Evolutionary conservation across 129 eudicot genomes (phyloP).

Genomic region (Flaveria bidentis): DNA sequence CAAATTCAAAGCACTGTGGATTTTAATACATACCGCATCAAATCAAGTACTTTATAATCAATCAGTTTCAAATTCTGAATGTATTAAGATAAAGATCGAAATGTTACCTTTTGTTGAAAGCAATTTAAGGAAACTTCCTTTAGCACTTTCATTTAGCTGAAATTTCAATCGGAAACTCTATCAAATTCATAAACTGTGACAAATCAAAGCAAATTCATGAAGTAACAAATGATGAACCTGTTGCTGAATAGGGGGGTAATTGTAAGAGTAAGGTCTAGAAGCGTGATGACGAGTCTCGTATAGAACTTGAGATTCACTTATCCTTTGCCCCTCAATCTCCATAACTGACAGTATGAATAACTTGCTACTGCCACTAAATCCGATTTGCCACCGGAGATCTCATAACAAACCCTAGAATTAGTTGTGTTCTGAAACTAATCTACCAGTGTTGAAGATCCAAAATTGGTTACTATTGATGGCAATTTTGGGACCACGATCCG

Average conservation of each 20-base stretch:
- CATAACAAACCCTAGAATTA: too few relatives aligned
- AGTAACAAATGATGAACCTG: slow-evolving; percentile 43
- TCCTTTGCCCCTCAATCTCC: slow-evolving; percentile 27
- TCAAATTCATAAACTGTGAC: neutral
- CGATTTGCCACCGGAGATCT: too few relatives aligned
- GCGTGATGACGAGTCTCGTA: slow-evolving; percentile 75
- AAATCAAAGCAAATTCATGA: slow-evolving; percentile 13
- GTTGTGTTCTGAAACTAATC: too few relatives aligned
- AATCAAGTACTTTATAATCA: neutral
- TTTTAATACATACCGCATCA: neutral
- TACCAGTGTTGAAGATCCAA: too few relatives aligned
- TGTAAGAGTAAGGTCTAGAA: slow-evolving; percentile 58
- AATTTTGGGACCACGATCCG: too few relatives aligned
- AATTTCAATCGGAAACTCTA: slow-evolving; percentile 21
- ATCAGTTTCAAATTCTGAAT: slow-evolving; percentile 9
- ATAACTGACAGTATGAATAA: slow-evolving; percentile 16
- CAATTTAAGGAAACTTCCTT: slow-evolving; percentile 44
- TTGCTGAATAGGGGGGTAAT: slow-evolving; percentile 62
- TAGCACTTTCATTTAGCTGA: slow-evolving; percentile 51
- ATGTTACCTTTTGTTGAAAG: slow-evolving; percentile 62
- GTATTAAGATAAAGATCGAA: slow-evolving; percentile 4
- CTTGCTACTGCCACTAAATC: too few relatives aligned
- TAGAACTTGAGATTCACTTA: slow-evolving; percentile 42
- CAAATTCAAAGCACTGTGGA: neutral
- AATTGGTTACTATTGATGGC: too few relatives aligned